These are phyloP conservation scores for Beauveria sp. DNA, from an alignment of 2,329 filamentous ascomycete species.

Conservation along the genomic window DNA sequence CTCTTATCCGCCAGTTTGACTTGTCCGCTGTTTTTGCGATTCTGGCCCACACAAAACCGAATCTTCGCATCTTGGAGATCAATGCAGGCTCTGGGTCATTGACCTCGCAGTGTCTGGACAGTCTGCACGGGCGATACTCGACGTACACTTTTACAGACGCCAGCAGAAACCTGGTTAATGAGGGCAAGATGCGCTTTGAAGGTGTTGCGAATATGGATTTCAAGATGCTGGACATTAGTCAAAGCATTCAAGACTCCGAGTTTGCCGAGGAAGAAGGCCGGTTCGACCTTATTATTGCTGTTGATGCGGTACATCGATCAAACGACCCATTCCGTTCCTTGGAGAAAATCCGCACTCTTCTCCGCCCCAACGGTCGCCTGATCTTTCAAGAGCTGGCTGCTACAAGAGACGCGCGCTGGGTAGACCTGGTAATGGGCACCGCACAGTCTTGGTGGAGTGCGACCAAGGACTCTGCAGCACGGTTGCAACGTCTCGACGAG, in stretches of 20 bases:
- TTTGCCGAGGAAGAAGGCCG: neutral
- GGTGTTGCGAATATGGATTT: neutral
- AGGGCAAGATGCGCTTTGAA: neutral
- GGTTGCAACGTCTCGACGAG: neutral
- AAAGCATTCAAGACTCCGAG: neutral
- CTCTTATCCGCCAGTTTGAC: neutral
- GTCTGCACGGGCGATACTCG: neutral
- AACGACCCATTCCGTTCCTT: neutral
- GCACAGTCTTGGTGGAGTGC: neutral
- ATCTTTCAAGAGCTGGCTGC: neutral
- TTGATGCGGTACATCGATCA: neutral
- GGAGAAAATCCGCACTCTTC: neutral
- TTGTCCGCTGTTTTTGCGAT: neutral
- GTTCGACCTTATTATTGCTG: neutral
- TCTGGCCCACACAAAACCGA: neutral
- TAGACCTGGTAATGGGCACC: neutral
- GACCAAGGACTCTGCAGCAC: neutral
- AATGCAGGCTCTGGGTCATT: neutral
- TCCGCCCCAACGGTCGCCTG: neutral
- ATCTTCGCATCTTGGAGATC: neutral
- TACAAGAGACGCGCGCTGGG: neutral
- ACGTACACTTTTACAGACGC: neutral
- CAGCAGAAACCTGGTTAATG: neutral
- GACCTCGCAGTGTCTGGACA: neutral
- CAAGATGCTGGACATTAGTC: neutral